Percentiles rank a stretch among this genome's conserved stretches.
phyloP scores from a whole-genome alignment of 129 eudicot species.

The Helianthus tuberosus region DNA sequence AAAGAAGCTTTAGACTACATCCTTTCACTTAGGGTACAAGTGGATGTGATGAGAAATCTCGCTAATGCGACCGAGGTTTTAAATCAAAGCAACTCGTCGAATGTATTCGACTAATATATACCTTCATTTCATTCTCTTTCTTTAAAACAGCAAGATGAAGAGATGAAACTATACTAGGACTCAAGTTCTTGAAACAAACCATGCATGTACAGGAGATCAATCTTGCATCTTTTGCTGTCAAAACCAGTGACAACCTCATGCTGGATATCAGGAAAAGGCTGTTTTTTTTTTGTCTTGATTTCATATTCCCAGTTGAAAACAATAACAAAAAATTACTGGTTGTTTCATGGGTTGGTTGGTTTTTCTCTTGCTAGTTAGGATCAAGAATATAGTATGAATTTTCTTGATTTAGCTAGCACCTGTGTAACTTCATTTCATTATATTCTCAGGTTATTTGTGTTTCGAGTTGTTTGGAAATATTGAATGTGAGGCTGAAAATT shows the following conservation, averaged over 20 bases:
- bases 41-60: constrained; percentile 71
- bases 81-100: constrained; percentile 32
- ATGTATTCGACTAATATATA: constrained; percentile 13
- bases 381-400: constrained; percentile 19
- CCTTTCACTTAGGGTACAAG: constrained; percentile 65
- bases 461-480: constrained; percentile 33
- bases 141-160: constrained; percentile 5
- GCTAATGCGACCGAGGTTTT: constrained; percentile 51
- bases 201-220: constrained; percentile 36
- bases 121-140: constrained; percentile 1
- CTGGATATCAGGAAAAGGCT: background rate
- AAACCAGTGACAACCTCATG: background rate
- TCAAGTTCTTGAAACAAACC: constrained; percentile 18
- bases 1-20: constrained; percentile 84
- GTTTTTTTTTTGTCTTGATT: background rate
- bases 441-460: constrained; percentile 38
- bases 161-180: background rate
- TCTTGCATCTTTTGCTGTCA: constrained; percentile 14
- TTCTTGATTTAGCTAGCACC: constrained; percentile 26
- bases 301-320: constrained; percentile 7
- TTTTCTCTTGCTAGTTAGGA: constrained; percentile 13
- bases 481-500: constrained; percentile 34
- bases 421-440: constrained; percentile 30
- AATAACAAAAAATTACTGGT: background rate
- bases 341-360: background rate